Evolutionary conservation across 2,329 filamentous ascomycete species (phyloP), one percentile per base, ranked within the genome.

Genomic region (Fusarium palustre): DNA sequence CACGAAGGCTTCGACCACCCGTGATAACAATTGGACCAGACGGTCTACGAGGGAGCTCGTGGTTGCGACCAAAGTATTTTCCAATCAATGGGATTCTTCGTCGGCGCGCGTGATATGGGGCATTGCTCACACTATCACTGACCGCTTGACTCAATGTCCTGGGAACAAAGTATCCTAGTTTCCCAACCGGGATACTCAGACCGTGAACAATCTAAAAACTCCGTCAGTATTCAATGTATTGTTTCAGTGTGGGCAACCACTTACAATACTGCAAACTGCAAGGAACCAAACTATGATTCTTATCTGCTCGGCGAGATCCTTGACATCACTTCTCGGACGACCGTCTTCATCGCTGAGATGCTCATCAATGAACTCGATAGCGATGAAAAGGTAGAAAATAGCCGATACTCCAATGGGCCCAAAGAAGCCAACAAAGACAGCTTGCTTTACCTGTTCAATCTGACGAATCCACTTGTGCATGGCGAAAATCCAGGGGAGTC

Each of bases 401-500:
- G 93, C 94, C 18, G 92, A 93, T 2, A 97, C 94, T 4, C 95
- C 94, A 58, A 97, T 94, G 0, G 94, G 94, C 0, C 94, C 94
- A 69, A 97, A 97, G 82, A 97, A 97, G 1, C 94, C 94, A 10
- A 96, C 92, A 74, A 97, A 97, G 0, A 92, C 80, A 3, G 93
- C 93, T 70, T 97, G 93, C 6, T 87, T 86, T 31, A 86, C 79
- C 41, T 91, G 85, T 59, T 93, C 87, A 42, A 97, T 94, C 76
- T 97, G 93, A 31, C 87, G 91, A 45, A 97, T 94, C 62, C 86
- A 85, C 71, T 87, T 91, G 76, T 94, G 91, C 78, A 95, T 83
- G 0, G 85, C 87, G 54, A 93, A 87, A 0, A 97, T 85, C 76
- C 93, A 88, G 0, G 94, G 94, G 9, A 94, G 83, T 3, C 94